phyloP scores from a whole-genome alignment of 2,329 filamentous ascomycete species.

The Diaporthe eres region DNA sequence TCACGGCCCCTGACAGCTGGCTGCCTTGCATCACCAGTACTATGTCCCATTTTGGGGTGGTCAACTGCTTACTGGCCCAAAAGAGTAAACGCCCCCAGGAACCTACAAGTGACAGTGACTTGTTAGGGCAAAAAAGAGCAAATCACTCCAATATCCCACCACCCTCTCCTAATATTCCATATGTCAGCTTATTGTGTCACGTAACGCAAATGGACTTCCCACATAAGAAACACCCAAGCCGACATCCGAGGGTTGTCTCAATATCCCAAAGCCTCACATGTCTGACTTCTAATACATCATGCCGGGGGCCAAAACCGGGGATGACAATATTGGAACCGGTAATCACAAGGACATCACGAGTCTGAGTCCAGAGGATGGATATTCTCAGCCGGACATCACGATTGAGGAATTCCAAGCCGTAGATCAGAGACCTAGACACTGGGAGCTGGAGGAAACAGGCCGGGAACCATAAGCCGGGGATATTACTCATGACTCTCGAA shows the following conservation, averaged over 20 bases:
- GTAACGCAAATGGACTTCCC: background rate
- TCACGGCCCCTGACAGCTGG: background rate
- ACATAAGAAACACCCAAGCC: background rate
- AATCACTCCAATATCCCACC: background rate
- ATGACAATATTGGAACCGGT: background rate
- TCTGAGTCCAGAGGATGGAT: background rate
- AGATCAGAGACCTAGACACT: background rate
- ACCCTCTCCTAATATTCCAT: background rate
- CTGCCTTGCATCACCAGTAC: background rate
- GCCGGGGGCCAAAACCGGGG: background rate
- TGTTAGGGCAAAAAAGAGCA: background rate
- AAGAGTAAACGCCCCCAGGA: background rate
- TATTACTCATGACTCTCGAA: background rate
- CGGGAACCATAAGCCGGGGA: background rate
- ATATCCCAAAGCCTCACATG: too few species aligned
- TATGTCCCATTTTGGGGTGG: background rate
- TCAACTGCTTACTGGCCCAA: background rate
- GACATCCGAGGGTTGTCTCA: background rate
- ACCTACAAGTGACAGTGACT: background rate
- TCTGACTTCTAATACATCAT: background rate
- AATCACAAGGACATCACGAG: background rate
- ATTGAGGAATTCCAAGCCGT: background rate
- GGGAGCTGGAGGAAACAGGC: background rate
- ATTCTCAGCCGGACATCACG: background rate
- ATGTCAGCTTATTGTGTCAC: constrained; percentile 4